Percentiles rank a stretch among this genome's conserved stretches.
Evolutionary conservation across 805 yeast genomes (phyloP).

Genomic region (Metschnikowia sp.): DNA sequence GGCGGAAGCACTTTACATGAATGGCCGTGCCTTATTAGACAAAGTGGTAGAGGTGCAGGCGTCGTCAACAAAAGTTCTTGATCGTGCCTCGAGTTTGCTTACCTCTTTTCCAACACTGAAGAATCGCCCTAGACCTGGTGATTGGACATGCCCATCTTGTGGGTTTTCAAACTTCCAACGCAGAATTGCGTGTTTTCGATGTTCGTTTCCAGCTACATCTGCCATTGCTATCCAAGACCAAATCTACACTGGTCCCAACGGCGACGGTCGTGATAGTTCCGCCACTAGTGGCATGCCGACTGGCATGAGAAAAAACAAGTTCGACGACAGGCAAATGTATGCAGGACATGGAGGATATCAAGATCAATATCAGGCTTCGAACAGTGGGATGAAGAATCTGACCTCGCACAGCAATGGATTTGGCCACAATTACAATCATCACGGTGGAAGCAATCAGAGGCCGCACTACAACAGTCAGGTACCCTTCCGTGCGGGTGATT

Average conservation of each 20-base stretch:
- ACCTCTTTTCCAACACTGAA: slow-evolving; percentile 82
- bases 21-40: slow-evolving; percentile 74
- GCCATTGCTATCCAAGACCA: slow-evolving; percentile 68
- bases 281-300: not conserved
- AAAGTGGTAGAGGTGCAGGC: slow-evolving; percentile 82
- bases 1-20: slow-evolving; percentile 68
- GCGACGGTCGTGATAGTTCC: not conserved
- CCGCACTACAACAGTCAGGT: slow-evolving; percentile 46
- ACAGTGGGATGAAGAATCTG: slow-evolving; percentile 13
- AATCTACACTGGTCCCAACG: slow-evolving; percentile 31
- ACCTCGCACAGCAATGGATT: slow-evolving; percentile 12
- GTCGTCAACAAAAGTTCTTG: slow-evolving; percentile 72
- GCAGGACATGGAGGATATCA: slow-evolving; percentile 9
- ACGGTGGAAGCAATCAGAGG: slow-evolving; percentile 16
- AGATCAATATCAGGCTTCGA: slow-evolving; percentile 11
- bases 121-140: slow-evolving; percentile 93
- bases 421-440: slow-evolving; percentile 16
- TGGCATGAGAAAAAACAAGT: slow-evolving; percentile 8
- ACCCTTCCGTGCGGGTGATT: slow-evolving; percentile 96
- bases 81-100: slow-evolving; percentile 75
- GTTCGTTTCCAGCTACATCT: slow-evolving; percentile 80
- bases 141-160: slow-evolving; percentile 97
- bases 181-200: slow-evolving; percentile 89
- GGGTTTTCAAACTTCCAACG: slow-evolving; percentile 94
- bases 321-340: slow-evolving; percentile 14